Evolutionary conservation across 257 asterid species (phyloP).

Genomic region (Pogostemon cablin): DNA sequence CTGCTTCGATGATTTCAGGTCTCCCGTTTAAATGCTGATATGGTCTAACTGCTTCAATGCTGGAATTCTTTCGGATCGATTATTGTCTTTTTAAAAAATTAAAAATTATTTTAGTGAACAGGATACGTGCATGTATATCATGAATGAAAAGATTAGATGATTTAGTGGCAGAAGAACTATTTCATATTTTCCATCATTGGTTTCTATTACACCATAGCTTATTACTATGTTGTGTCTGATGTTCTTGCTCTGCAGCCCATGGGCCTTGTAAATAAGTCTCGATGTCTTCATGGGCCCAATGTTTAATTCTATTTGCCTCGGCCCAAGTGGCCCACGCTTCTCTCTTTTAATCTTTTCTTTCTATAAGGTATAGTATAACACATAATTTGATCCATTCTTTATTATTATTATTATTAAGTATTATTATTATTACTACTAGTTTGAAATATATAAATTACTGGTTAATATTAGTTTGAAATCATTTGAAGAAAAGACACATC

Average conservation of each 20-base stretch:
- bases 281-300: neutral
- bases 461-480: too few species aligned
- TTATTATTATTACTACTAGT: too few species aligned
- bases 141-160: constrained; percentile 6
- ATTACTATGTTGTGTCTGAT: neutral
- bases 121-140: neutral
- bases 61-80: neutral
- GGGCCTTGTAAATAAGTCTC: neutral
- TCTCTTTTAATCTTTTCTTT: too few species aligned
- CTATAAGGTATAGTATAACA: too few species aligned
- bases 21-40: constrained; percentile 25
- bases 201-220: constrained; percentile 2
- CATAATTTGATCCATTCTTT: too few species aligned
- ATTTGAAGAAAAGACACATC: too few species aligned
- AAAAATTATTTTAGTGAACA: neutral
- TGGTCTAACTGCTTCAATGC: constrained; percentile 25
- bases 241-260: neutral
- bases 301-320: neutral
- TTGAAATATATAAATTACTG: too few species aligned
- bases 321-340: neutral
- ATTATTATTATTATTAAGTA: too few species aligned
- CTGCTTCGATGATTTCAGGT: neutral
- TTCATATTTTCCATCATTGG: neutral
- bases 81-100: neutral
- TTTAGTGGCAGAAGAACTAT: neutral